A percentile compares a stretch with the other conserved stretches of the same genome.
phyloP scores from a whole-genome alignment of 225 moss, liverwort and hornwort genomes.

The Physcomitrellopsis africana region DNA sequence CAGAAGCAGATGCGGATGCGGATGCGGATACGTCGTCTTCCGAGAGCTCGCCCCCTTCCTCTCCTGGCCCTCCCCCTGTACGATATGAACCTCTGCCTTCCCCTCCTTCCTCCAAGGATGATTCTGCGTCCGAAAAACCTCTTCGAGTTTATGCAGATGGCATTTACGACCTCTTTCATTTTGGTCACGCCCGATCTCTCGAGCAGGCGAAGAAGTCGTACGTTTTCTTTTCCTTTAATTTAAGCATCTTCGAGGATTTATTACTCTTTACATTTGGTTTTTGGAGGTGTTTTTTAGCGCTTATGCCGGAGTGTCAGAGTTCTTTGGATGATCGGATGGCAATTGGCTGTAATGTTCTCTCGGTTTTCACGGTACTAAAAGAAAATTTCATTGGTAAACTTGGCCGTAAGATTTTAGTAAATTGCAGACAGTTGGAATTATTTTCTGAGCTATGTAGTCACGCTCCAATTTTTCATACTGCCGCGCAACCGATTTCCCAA shows the following conservation, averaged over 20 bases:
- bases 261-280: slow-evolving; percentile 5
- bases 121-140: slow-evolving; percentile 42
- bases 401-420: not conserved
- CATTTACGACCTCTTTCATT: slow-evolving; percentile 94
- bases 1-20: slow-evolving; percentile 15
- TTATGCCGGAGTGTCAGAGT: not conserved
- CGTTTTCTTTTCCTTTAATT: slow-evolving; percentile 28
- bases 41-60: slow-evolving; percentile 55
- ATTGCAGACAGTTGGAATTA: not conserved
- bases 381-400: not conserved
- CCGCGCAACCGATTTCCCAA: not conserved
- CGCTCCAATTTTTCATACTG: not conserved
- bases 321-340: not conserved
- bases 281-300: not conserved
- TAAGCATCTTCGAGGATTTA: slow-evolving; percentile 2
- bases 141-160: slow-evolving; percentile 95
- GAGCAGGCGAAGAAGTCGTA: slow-evolving; percentile 99
- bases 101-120: slow-evolving; percentile 45
- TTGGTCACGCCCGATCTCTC: slow-evolving; percentile 95
- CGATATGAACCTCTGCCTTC: slow-evolving; percentile 59
- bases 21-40: slow-evolving; percentile 39
- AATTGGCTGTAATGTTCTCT: slow-evolving; percentile 9
- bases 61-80: slow-evolving; percentile 56
- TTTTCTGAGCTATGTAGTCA: not conserved
- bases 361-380: not conserved